These are phyloP conservation scores for Lentinus brumalis DNA, from an alignment of 768 basidiomycete species.

Conservation along the genomic window DNA sequence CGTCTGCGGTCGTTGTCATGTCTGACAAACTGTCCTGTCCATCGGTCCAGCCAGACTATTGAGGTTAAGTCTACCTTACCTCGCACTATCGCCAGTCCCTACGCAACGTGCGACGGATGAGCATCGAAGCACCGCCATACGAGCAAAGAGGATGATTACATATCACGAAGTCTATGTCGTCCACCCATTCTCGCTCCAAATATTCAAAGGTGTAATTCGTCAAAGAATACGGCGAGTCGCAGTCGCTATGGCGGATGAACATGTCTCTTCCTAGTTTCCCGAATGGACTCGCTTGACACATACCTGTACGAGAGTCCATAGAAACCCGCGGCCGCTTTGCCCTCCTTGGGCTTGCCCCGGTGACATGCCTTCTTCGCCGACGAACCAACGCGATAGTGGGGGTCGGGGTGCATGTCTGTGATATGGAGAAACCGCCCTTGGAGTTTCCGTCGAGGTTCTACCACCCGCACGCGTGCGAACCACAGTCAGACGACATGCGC, in stretches of 20 bases:
- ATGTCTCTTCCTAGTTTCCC: not conserved
- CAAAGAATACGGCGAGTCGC: conserved; percentile 81
- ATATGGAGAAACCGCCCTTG: conserved; percentile 80
- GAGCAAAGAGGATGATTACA: conserved; percentile 46
- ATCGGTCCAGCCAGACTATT: not conserved
- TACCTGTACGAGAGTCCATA: conserved; percentile 74
- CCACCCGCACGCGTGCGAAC: not conserved
- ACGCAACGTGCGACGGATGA: conserved; percentile 7
- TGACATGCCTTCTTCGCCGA: conserved; percentile 70
- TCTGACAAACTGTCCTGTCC: conserved; percentile 39
- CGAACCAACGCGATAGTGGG: conserved; percentile 55
- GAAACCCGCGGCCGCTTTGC: conserved; percentile 52
- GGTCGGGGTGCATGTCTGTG: conserved; percentile 85
- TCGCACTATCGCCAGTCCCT: conserved; percentile 82
- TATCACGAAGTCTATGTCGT: conserved; percentile 88
- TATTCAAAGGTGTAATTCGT: conserved; percentile 82
- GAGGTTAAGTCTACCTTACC: conserved; percentile 37
- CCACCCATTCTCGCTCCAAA: conserved; percentile 76
- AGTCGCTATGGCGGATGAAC: conserved; percentile 48
- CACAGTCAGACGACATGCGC: conserved; percentile 17
- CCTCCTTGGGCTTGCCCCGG: conserved; percentile 55
- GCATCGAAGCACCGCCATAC: conserved; percentile 11
- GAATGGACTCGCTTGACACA: conserved; percentile 25
- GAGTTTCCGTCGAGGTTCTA: conserved; percentile 43
- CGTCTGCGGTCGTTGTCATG: conserved; percentile 82